Evolutionary conservation across 176 grass and related monocot genomes (phyloP).

Genomic region (Urochloa ruziziensis): DNA sequence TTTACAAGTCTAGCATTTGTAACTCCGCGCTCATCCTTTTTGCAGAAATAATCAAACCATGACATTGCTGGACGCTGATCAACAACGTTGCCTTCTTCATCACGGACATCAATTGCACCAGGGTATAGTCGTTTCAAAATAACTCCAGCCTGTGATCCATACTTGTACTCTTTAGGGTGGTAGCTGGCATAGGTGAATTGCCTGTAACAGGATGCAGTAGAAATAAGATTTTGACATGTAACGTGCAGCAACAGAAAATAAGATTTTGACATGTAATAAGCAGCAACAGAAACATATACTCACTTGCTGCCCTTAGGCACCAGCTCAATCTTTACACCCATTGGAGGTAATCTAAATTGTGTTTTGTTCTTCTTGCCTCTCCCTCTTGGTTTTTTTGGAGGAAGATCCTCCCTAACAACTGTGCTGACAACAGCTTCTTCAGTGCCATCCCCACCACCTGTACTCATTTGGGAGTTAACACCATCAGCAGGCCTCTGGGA

Average conservation of each 20-base stretch:
- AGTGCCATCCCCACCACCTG: background rate
- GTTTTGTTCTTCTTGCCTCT: background rate
- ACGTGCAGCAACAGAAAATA: no score
- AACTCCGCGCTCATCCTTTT: background rate
- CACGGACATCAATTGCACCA: background rate
- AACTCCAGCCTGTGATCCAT: background rate
- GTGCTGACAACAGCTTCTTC: background rate
- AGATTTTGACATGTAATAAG: no score
- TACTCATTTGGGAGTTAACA: background rate
- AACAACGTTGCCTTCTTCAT: background rate
- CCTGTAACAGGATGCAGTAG: background rate
- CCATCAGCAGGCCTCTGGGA: background rate
- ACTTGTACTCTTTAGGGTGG: background rate
- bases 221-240: background rate
- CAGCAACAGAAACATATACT: background rate
- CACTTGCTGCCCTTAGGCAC: background rate
- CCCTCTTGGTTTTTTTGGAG: background rate
- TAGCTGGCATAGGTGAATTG: background rate
- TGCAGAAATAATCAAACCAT: background rate
- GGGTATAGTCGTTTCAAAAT: background rate
- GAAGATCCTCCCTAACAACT: background rate
- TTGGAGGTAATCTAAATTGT: background rate
- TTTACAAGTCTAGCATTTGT: background rate
- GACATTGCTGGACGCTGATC: background rate
- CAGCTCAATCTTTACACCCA: background rate